These are phyloP conservation scores for Haplosporangium sp. DNA, from an alignment of 371 early-diverging fungal genomes.

Conservation along the genomic window DNA sequence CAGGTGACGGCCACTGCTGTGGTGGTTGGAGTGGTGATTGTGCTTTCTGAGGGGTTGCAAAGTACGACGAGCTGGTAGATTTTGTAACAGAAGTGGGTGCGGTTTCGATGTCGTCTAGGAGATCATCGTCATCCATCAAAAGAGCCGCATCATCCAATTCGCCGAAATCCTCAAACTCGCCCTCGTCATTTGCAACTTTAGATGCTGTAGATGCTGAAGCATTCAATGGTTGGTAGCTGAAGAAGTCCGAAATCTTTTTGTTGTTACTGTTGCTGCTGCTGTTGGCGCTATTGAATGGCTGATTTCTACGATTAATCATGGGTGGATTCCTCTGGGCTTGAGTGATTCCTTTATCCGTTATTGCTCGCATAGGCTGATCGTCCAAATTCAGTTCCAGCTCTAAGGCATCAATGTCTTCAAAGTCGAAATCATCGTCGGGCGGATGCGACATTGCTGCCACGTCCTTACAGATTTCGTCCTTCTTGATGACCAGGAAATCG, in stretches of 20 bases:
- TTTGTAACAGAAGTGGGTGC: conserved; percentile 1
- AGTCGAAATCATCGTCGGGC: conserved; percentile 39
- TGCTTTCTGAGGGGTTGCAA: not conserved
- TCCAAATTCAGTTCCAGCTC: conserved; percentile 23
- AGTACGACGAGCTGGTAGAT: not conserved
- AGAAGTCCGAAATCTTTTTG: too few relatives aligned
- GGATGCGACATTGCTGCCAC: conserved; percentile 23
- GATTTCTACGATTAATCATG: not conserved
- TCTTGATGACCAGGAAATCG: not conserved
- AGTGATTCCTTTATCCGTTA: not conserved
- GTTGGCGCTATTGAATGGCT: not conserved
- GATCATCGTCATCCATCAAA: conserved; percentile 24
- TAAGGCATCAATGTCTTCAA: conserved; percentile 21
- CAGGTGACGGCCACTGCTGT: conserved; percentile 1
- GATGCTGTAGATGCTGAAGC: not conserved
- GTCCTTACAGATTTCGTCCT: not conserved
- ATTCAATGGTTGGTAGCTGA: too few relatives aligned
- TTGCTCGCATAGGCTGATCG: conserved; percentile 14
- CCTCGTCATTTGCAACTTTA: not conserved
- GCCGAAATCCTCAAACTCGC: conserved; percentile 50
- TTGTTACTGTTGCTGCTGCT: not conserved
- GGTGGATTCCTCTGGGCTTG: too few relatives aligned
- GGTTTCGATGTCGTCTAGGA: conserved; percentile 9
- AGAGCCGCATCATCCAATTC: conserved; percentile 35
- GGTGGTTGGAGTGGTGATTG: not conserved